Percentiles rank a stretch among this genome's conserved stretches.
phyloP scores from a whole-genome alignment of 148 eudicot species.

The Pharnaceum exiguum region DNA sequence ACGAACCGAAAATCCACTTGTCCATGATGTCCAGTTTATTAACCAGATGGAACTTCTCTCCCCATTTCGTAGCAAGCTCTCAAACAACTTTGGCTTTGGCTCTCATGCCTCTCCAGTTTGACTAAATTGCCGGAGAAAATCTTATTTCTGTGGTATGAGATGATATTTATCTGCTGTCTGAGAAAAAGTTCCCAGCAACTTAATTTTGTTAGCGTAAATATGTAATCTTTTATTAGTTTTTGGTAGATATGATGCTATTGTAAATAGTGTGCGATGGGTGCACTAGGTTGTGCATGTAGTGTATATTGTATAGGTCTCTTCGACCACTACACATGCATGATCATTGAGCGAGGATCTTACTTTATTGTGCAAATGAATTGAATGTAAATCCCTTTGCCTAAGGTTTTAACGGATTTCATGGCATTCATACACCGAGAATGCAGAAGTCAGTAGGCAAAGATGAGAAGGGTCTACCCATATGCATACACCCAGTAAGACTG shows the following conservation, averaged over 20 bases:
- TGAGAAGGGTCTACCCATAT: no score
- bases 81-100: conserved; percentile 25
- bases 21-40: conserved; percentile 42
- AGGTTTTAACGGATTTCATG: no score
- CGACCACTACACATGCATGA: not conserved
- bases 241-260: not conserved
- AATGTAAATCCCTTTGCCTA: not conserved
- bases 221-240: no score
- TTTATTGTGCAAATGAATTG: conserved; percentile 8
- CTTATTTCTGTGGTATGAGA: no score
- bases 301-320: conserved; percentile 5
- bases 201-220: conserved; percentile 10
- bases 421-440: no score
- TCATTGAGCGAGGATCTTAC: not conserved
- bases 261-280: not conserved
- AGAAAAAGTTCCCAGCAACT: no score
- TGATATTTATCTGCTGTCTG: no score
- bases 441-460: no score
- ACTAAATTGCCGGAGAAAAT: not conserved
- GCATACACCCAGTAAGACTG: no score
- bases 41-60: conserved; percentile 42
- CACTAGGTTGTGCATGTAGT: conserved; percentile 6
- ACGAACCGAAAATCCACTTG: conserved; percentile 41
- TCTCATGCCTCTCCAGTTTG: conserved; percentile 28
- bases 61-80: conserved; percentile 27